phyloP scores from a whole-genome alignment of 345 rosid genomes.

The Combretum micranthum region DNA sequence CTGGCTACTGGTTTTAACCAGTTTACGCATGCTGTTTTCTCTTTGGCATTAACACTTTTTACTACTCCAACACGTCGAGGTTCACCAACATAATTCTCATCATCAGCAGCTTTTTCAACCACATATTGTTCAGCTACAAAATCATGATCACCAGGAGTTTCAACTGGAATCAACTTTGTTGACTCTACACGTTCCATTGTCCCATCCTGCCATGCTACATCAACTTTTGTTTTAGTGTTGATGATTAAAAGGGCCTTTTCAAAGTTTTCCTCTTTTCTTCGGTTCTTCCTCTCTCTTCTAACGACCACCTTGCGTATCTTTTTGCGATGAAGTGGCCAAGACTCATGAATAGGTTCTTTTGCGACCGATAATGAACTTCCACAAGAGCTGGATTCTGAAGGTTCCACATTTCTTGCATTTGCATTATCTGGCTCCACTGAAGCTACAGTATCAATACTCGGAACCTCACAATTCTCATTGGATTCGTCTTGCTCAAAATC shows the following conservation, averaged over 20 bases:
- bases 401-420: constrained; percentile 21
- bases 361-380: constrained; percentile 40
- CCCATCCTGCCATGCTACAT: constrained; percentile 95
- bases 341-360: constrained; percentile 68
- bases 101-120: constrained; percentile 82
- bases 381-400: constrained; percentile 42
- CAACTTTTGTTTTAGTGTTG: constrained; percentile 60
- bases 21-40: constrained; percentile 74
- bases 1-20: constrained; percentile 74
- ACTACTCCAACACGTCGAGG: constrained; percentile 77
- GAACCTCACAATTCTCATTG: constrained; percentile 30
- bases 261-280: constrained; percentile 81
- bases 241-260: constrained; percentile 76
- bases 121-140: constrained; percentile 89
- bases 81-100: constrained; percentile 51
- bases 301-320: constrained; percentile 80
- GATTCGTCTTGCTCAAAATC: constrained; percentile 41
- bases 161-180: constrained; percentile 70
- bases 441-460: constrained; percentile 28
- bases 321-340: constrained; percentile 84
- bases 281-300: constrained; percentile 70
- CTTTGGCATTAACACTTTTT: constrained; percentile 87
- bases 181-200: constrained; percentile 46
- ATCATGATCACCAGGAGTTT: constrained; percentile 98
- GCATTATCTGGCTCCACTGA: constrained; percentile 16